These are phyloP conservation scores for Xylaria cubensis DNA, from an alignment of 495 filamentous ascomycete species.

Conservation along the genomic window DNA sequence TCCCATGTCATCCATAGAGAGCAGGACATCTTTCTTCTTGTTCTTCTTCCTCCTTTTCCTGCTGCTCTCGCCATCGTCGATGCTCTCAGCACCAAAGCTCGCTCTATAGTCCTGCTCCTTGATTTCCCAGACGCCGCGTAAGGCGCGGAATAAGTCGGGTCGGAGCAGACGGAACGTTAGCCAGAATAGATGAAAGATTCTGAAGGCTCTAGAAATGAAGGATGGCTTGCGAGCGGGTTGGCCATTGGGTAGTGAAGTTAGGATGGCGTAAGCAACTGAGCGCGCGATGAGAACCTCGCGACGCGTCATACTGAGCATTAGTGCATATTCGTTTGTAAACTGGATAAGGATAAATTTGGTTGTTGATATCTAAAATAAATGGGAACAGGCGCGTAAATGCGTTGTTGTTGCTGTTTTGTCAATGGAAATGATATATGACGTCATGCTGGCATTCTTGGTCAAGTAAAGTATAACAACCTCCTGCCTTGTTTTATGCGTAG, in stretches of 20 bases:
- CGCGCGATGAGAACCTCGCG: slow-evolving; percentile 41
- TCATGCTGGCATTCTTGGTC: not conserved
- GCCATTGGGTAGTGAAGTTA: slow-evolving; percentile 31
- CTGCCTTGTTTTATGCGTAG: no score
- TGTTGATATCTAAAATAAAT: not conserved
- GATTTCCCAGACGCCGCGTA: slow-evolving; percentile 56
- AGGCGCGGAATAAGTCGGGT: slow-evolving; percentile 44
- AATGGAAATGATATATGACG: not conserved
- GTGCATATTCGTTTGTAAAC: not conserved
- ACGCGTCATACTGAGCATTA: slow-evolving; percentile 29
- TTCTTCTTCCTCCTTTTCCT: slow-evolving; percentile 24
- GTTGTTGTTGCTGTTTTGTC: not conserved
- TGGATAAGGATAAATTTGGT: not conserved
- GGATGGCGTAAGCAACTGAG: slow-evolving; percentile 43
- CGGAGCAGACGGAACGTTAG: slow-evolving; percentile 45
- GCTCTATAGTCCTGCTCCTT: slow-evolving; percentile 60
- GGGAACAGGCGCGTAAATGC: not conserved
- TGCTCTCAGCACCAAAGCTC: slow-evolving; percentile 53
- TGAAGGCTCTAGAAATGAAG: slow-evolving; percentile 39
- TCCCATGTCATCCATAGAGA: slow-evolving; percentile 62
- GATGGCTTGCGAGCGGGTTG: slow-evolving; percentile 29
- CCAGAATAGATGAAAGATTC: slow-evolving; percentile 49
- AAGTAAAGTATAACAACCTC: no score
- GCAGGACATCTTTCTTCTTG: slow-evolving; percentile 35
- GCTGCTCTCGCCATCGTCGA: slow-evolving; percentile 34